phyloP scores from a whole-genome alignment of 805 yeast genomes.

The Candida nonsorbophila region DNA sequence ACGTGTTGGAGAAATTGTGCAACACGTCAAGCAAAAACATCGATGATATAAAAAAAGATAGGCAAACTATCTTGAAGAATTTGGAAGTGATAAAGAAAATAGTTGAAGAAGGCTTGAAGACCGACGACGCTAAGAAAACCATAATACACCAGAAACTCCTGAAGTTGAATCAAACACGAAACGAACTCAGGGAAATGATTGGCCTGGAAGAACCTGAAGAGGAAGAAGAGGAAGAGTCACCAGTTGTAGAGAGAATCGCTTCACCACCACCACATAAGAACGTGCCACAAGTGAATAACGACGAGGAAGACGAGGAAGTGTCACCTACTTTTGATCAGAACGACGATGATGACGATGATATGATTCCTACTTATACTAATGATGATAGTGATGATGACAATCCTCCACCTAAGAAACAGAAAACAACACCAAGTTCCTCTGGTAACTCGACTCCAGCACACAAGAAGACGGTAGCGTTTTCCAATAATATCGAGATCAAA shows the following conservation, averaged over 20 bases:
- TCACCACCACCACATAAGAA: neutral
- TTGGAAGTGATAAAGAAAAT: conserved; percentile 19
- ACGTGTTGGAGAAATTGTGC: conserved; percentile 33
- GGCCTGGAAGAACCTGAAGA: conserved; percentile 6
- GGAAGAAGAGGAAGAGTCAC: neutral
- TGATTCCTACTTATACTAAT: conserved; percentile 18
- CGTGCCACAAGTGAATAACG: too few species aligned
- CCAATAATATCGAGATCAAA: conserved; percentile 36
- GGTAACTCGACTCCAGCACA: conserved; percentile 20
- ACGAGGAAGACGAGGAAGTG: conserved; percentile 17
- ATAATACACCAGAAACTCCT: conserved; percentile 23
- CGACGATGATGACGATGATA: conserved; percentile 20
- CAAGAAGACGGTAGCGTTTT: conserved; percentile 33
- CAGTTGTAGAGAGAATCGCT: neutral
- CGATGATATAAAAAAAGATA: conserved; percentile 22
- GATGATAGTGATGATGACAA: conserved; percentile 14
- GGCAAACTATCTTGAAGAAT: conserved; percentile 18
- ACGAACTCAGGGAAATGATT: conserved; percentile 26
- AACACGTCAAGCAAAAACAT: conserved; percentile 25
- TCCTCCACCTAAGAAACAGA: conserved; percentile 6
- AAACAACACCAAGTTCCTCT: conserved; percentile 15
- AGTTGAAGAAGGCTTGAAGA: conserved; percentile 20
- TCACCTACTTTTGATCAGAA: conserved; percentile 26
- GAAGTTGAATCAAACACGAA: conserved; percentile 21
- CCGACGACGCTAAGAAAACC: conserved; percentile 29